phyloP scores from a whole-genome alignment of 2,329 filamentous ascomycete species.

The Furcasterigmium sp. region DNA sequence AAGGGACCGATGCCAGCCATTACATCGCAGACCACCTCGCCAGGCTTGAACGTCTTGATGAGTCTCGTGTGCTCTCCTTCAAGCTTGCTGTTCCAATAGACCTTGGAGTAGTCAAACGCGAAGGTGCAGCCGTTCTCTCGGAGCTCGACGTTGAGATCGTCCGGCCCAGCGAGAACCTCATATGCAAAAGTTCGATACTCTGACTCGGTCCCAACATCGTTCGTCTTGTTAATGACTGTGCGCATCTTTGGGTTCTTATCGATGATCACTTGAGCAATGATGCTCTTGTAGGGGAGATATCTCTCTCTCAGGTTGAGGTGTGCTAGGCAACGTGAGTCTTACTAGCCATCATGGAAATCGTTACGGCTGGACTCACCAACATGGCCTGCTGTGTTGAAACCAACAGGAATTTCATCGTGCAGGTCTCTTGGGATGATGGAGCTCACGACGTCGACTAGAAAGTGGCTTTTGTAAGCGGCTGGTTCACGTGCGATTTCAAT shows the following conservation, averaged over 20 bases:
- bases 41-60: slow-evolving; percentile 68
- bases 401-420: slow-evolving; percentile 74
- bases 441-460: slow-evolving; percentile 70
- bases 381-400: slow-evolving; percentile 86
- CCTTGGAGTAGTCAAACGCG: slow-evolving; percentile 88
- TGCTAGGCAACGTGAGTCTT: slow-evolving; percentile 33
- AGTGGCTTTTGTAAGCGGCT: slow-evolving; percentile 13
- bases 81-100: slow-evolving; percentile 96
- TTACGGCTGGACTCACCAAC: slow-evolving; percentile 52
- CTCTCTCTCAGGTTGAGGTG: slow-evolving; percentile 85
- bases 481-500: no score
- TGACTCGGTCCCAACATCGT: slow-evolving; percentile 79
- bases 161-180: slow-evolving; percentile 77
- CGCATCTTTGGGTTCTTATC: slow-evolving; percentile 81
- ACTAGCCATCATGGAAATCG: neutral
- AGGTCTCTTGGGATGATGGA: slow-evolving; percentile 76
- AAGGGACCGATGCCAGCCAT: slow-evolving; percentile 98
- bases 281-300: slow-evolving; percentile 77
- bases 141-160: slow-evolving; percentile 79
- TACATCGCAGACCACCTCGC: slow-evolving; percentile 89
- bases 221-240: slow-evolving; percentile 94
- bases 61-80: slow-evolving; percentile 84
- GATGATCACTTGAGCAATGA: slow-evolving; percentile 79
- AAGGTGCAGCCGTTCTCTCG: slow-evolving; percentile 83
- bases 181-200: slow-evolving; percentile 90